Conservation (phyloP, 345 rosid species). For the Triadica sebifera region DNA sequence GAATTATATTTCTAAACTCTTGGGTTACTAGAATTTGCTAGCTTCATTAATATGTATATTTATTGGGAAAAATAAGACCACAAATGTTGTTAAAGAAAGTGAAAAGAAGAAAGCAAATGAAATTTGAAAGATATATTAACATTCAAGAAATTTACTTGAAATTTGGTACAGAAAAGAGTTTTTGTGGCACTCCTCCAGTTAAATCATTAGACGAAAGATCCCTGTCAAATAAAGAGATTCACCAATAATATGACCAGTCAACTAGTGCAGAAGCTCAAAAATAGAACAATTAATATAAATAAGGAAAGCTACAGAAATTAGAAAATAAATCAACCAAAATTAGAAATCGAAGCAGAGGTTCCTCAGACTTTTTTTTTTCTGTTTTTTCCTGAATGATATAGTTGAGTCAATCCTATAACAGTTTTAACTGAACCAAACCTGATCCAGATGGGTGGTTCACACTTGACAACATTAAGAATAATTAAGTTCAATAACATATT, state of each 20-base stretch:
- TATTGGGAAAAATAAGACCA: background rate
- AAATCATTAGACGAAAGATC: constrained; percentile 75
- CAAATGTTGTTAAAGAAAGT: too few relatives aligned
- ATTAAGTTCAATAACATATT: too few relatives aligned
- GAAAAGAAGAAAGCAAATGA: background rate
- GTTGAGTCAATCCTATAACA: too few relatives aligned
- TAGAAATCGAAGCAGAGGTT: background rate
- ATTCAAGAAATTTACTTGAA: constrained; percentile 59
- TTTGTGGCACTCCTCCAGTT: constrained; percentile 63
- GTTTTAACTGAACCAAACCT: too few relatives aligned
- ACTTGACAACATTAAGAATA: too few relatives aligned
- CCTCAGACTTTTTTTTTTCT: background rate
- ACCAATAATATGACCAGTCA: constrained; percentile 7
- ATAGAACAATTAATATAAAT: background rate
- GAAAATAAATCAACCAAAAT: background rate
- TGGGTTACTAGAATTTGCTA: background rate
- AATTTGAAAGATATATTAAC: constrained; percentile 3
- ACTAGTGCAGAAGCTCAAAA: background rate
- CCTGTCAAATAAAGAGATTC: constrained; percentile 37
- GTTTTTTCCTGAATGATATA: too few relatives aligned
- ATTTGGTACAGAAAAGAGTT: constrained; percentile 55
- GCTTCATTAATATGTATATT: background rate
- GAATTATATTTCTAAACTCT: background rate
- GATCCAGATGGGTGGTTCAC: too few relatives aligned
- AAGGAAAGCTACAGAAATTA: background rate